Evolutionary conservation across 2,329 filamentous ascomycete genomes (phyloP).

Genomic region (Cryphonectria japonica): DNA sequence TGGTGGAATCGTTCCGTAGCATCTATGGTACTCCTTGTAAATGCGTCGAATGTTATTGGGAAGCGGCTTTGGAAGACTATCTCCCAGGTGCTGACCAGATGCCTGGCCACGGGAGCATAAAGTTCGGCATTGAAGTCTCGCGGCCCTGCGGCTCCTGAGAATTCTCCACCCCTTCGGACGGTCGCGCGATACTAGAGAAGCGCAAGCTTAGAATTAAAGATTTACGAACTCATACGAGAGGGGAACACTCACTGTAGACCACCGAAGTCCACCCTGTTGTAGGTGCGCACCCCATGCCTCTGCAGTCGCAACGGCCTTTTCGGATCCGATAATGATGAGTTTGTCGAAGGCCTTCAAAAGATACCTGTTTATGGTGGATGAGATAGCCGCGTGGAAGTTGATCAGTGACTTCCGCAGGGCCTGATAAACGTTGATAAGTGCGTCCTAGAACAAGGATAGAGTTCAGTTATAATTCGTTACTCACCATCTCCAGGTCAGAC

Average conservation of each 20-base stretch:
- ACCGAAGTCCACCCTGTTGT: slow-evolving; percentile 32
- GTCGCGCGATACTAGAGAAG: slow-evolving; percentile 35
- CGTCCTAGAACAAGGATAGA: too few relatives aligned
- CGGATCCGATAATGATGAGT: not conserved
- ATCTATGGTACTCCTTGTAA: slow-evolving; percentile 14
- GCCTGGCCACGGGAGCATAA: slow-evolving; percentile 32
- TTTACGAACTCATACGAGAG: not conserved
- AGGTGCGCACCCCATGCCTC: slow-evolving; percentile 32
- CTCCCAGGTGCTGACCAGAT: slow-evolving; percentile 35
- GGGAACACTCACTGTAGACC: slow-evolving; percentile 26
- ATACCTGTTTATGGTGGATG: not conserved
- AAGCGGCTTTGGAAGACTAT: slow-evolving; percentile 35
- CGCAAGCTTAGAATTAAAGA: not conserved
- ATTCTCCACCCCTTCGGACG: slow-evolving; percentile 32
- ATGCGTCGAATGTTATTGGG: slow-evolving; percentile 23
- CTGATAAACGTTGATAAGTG: not conserved
- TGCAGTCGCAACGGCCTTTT: slow-evolving; percentile 12
- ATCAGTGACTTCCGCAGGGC: not conserved
- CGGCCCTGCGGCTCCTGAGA: slow-evolving; percentile 27
- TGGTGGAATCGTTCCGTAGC: slow-evolving; percentile 30
- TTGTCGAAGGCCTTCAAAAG: slow-evolving; percentile 6
- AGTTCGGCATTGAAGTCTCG: slow-evolving; percentile 37
- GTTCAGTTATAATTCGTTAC: not conserved
- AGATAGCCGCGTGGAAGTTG: too few relatives aligned
- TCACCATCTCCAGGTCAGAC: not conserved